Evolutionary conservation across 495 filamentous ascomycete genomes (phyloP), one percentile per base, ranked within the genome.

Genomic region (Talaromyces stipitatus): DNA sequence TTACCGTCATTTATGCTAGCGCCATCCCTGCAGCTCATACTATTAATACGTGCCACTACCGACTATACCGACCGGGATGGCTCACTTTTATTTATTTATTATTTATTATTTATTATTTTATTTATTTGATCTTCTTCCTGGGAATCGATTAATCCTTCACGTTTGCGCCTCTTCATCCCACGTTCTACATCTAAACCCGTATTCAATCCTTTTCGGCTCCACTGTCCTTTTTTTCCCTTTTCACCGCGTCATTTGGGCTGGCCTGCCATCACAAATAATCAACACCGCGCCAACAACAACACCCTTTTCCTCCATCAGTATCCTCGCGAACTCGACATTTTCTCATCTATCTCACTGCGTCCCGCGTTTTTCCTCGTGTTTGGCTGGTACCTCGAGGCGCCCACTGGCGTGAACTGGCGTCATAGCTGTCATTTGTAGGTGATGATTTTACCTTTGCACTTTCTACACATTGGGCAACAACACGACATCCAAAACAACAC

Each of bases 241-340:
- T 48, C 45, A 48, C 45, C 45, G 45, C 45, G 45, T 48, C 45
- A 48, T 48, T 48, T 48, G 45, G 45, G 45, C 45, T 48, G 45
- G 43, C 20, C 43, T 48, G 45, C 45, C 45, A 48, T 48, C 45
- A 48, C 45, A 23, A 47, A 48, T 48, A 24, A 12, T 26, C 24
- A 23, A 33, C 24, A 48, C 45, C 45, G 45, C 45, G 45, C 45
- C 45, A 48, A 12, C 18, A 48, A 9, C 45, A 23, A 48, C 45
- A 20, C 20, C 45, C 45, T 48, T 48, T 48, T 26, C 24, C 24
- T 26, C 20, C 20, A 23, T 48, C 45, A 48, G 24, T 20, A 24
- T 14, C 45, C 45, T 24, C n/a, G 36, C 36, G 0, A 1, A 6
- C 45, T 23, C 45, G 12, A 5, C 45, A 7, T 48, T 20, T 12